Evolutionary conservation across 306 rosid genomes (phyloP), one percentile per base, ranked within the genome.

Genomic region (Medicago arabica): DNA sequence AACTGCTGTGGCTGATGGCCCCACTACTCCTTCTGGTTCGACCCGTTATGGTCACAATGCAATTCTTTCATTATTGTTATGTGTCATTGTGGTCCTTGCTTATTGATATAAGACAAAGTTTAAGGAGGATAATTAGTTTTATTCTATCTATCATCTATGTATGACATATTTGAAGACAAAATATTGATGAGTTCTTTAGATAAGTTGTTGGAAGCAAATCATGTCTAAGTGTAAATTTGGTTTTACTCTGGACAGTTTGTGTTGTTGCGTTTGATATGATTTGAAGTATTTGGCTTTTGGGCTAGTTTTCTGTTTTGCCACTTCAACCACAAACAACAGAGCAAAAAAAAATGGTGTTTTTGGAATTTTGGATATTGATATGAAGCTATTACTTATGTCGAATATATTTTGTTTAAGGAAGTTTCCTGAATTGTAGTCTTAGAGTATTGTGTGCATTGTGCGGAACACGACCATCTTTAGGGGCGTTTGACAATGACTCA

Each of bases 1-100:
- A 25, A 13, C 46, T 13, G 6, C 40, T 13, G 53, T 36, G 19
- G 97, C 96, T 39, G 78, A 21, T 11, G 86, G 60, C 15, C 97
- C 94, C 8, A 7, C 88, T 17, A 12, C 80, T 40, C 97, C 96
- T 16, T 87, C 97, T 13, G 81, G 34, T 1, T 75, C 91, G 13
- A 61, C 80, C 58, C 88, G 51, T 68, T 68, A 40, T 36, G 55
- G 71, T 0, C 71, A 59, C 39, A 77, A 67, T 77, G 41, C 60
- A 2, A 0, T 85, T 55, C 54, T 75, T 3, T 19, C 78, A 28
- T 21, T 77, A 18, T 23, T 87, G 34, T 28, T 87, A 13, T 69
- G 76, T 44, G 3, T 49, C 54, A 49, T 40, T 31, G n/a, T 74
- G 3, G 36, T n/a, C 38, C 54, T 74, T 69, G 71, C 71, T 69